phyloP scores from a whole-genome alignment of 805 yeast species.

The Candida argentea region DNA sequence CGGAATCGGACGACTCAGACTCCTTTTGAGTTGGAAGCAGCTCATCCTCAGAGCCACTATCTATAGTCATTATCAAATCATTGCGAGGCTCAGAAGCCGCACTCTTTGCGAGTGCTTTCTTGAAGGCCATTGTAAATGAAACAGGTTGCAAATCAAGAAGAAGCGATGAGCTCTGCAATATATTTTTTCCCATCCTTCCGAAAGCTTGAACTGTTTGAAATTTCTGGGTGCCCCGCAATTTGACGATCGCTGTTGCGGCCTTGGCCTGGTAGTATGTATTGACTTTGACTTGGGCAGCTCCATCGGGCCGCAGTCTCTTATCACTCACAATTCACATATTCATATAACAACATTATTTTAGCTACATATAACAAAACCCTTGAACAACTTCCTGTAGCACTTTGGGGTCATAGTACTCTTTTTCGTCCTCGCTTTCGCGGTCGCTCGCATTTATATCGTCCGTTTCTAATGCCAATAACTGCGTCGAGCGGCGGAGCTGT shows the following conservation, averaged over 20 bases:
- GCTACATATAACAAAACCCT: constrained; percentile 14
- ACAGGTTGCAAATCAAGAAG: background rate
- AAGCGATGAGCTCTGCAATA: constrained; percentile 2
- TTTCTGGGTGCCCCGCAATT: no score
- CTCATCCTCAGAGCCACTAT: constrained; percentile 57
- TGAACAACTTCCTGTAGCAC: constrained; percentile 16
- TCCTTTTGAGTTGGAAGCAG: constrained; percentile 13
- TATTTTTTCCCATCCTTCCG: no score
- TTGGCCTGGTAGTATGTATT: no score
- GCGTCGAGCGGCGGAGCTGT: constrained; percentile 30
- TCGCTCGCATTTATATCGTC: constrained; percentile 16
- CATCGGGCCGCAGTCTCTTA: background rate
- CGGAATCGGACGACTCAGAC: constrained; percentile 23
- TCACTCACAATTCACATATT: background rate
- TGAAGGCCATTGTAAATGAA: no score
- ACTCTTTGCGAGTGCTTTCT: no score
- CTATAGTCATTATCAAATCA: constrained; percentile 69
- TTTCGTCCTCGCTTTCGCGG: constrained; percentile 16
- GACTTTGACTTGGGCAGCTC: no score
- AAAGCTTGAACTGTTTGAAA: no score
- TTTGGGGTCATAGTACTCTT: constrained; percentile 16
- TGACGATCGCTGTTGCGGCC: no score
- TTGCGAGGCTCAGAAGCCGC: no score
- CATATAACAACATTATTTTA: background rate
- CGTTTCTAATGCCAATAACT: constrained; percentile 25